Evolutionary conservation across 2,329 filamentous ascomycete species (phyloP), one percentile per base, ranked within the genome.

Genomic region (Fusarium sororula): DNA sequence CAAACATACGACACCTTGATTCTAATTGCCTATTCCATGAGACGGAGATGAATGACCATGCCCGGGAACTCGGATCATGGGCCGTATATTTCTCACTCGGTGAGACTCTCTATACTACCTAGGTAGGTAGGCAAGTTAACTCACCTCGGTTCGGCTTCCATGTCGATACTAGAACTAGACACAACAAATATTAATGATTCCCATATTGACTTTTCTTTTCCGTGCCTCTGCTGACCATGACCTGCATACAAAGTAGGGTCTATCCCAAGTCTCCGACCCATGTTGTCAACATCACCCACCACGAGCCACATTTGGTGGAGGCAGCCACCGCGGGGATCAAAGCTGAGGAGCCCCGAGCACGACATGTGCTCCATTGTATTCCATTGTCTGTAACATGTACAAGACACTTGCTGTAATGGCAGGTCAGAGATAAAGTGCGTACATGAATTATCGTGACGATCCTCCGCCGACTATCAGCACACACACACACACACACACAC

Each of bases 201-300:
- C 57, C 53, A 42, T 47, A 17, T 53, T 44, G 44, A 32, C 39
- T 70, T 68, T 39, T 59, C 50, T 73, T 70, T 39, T 59, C 53
- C 63, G 50, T 74, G 55, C 45, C 72, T 77, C 73, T 76, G 70
- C 75, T 77, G 75, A 77, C 73, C 75, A 76, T 69, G 71, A 63
- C 66, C 64, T 63, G 67, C 70, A 67, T 63, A 70, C 70, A 59
- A 50, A 53, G 59, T 58, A 65, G 48, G 66, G 66, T 53, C 45
- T 38, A 61, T 59, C 66, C 24, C 24, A n/a, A n/a, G 24, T 24
- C 24, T 24, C 24, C 24, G 24, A 24, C 24, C 24, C 68, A 56
- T 73, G 73, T 54, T 24, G 50, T 26, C 41, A 32, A 24, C 14
- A 48, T 68, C 39, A 68, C 41, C 20, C 24, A 68, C 61, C 26